Base-by-base conservation (phyloP, 257 asterid genomes). In the Capsicum chinense region DNA sequence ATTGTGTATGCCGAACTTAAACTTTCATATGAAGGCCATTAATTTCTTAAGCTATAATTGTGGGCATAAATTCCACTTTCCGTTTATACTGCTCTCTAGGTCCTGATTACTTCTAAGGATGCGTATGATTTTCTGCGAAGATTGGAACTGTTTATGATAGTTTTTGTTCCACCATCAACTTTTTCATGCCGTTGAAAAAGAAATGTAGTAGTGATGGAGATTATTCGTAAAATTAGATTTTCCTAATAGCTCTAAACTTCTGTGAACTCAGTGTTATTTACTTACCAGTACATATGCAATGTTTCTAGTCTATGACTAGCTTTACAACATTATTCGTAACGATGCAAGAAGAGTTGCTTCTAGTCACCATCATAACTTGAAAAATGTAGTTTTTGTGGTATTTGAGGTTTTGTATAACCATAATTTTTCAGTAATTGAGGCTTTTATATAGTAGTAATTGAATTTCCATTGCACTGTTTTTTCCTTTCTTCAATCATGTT, bases 201-300 rank as follows among this genome's bases (percentile, higher is more conserved):
- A 62, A 48, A 48, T 48, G 19, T 15, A 47, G 57, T n/a, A 21
- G 16, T 12, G 80, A 47, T 19, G 59, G 37, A 73, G 80, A 47
- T 48, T 62, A 73, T 73, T 11, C 48, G 59, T 73, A n/a, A 50
- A 47, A 73, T 12, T 73, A 3, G 80, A 47, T 10, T 10, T 73
- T 48, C 57, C 17, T 71, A 71, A 71, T 71, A 17, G n/a, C 57
- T 19, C 0, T 48, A n/a, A 70, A 42, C 56, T 70, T 44, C 8
- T 71, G 79, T 71, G 56, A 71, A 73, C 80, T 19, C 1, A 6
- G 59, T 73, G 80, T 73, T 48, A 10, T 16, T 47, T 47, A 73
- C 42, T 0, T 73, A 48, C 39, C 42, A 11, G 59, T 73, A 73
- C 5, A 73, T 73, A 48, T 11, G n/a, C 59, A 11, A 19, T 26